These are phyloP conservation scores for Syzygium oleosum DNA, from an alignment of 345 rosid genomes.

Conservation along the genomic window DNA sequence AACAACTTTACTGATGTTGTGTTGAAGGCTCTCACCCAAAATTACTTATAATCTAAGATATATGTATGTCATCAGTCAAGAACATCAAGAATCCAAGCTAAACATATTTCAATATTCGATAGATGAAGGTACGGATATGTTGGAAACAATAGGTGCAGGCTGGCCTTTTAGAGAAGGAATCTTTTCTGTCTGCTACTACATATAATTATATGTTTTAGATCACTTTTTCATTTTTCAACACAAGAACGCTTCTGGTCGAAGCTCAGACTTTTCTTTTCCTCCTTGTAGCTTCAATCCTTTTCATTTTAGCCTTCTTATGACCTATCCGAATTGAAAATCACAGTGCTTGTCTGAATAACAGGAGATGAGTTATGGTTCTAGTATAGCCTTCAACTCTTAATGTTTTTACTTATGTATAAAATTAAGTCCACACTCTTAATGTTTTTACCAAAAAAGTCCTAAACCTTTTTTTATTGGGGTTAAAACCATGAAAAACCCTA, in stretches of 20 bases:
- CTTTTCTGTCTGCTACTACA: neutral
- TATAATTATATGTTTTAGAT: neutral
- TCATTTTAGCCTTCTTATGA: neutral
- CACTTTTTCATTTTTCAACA: neutral
- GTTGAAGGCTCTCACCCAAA: neutral
- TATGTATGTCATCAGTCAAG: neutral
- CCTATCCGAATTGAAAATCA: neutral
- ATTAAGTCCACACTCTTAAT: too few species aligned
- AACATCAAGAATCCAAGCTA: neutral
- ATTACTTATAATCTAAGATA: neutral
- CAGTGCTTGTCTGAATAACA: neutral
- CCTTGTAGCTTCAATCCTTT: neutral
- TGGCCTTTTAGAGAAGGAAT: neutral
- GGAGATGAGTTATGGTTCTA: too few species aligned
- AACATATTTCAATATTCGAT: neutral
- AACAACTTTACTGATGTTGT: neutral
- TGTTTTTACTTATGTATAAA: too few species aligned
- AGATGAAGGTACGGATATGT: neutral
- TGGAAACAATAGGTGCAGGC: neutral
- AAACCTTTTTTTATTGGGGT: too few species aligned
- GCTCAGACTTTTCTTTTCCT: neutral
- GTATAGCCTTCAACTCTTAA: too few species aligned
- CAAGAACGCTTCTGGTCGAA: neutral
- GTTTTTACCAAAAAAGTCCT: too few species aligned
- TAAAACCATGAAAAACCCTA: too few species aligned